Percentiles rank a stretch among this genome's conserved stretches.
Conservation (phyloP, 192 early-diverging fungal species). For the Chytriomyces confervae region DNA sequence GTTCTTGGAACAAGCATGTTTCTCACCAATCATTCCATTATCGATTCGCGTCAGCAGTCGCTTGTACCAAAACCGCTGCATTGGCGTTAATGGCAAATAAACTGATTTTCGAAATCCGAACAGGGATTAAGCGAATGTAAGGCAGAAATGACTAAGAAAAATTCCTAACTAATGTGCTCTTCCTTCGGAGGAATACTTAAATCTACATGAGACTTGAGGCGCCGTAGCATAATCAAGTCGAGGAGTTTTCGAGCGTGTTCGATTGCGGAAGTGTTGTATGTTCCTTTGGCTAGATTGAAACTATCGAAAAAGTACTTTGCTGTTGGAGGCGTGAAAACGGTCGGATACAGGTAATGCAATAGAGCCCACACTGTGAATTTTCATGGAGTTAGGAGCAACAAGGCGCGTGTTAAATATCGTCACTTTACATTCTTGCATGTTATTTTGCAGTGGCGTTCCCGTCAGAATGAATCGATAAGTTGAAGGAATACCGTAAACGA, state of each 20-base stretch:
- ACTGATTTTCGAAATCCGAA: too few relatives aligned
- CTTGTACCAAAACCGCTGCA: conserved; percentile 55
- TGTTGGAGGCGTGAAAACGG: conserved; percentile 54
- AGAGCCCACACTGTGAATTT: conserved; percentile 67
- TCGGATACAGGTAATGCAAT: conserved; percentile 76
- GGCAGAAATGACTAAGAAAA: not conserved
- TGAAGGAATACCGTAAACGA: conserved; percentile 80
- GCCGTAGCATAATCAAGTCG: conserved; percentile 50
- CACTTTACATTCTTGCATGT: conserved; percentile 76
- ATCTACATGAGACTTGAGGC: conserved; percentile 48
- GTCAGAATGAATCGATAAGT: conserved; percentile 87
- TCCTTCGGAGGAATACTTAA: conserved; percentile 52
- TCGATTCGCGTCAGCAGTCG: conserved; percentile 49
- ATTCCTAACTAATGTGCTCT: conserved; percentile 42
- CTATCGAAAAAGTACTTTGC: conserved; percentile 33
- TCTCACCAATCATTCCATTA: conserved; percentile 27
- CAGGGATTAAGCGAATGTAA: too few relatives aligned
- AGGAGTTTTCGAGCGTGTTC: conserved; percentile 40
- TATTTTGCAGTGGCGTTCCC: conserved; percentile 95
- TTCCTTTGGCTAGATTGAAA: conserved; percentile 45
- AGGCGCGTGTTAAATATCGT: too few relatives aligned
- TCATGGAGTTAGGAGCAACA: not conserved
- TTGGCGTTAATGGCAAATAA: conserved; percentile 41
- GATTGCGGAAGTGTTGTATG: conserved; percentile 39
- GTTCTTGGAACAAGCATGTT: too few relatives aligned